Conservation (phyloP, 495 filamentous ascomycete species). For the Poronia punctata region DNA sequence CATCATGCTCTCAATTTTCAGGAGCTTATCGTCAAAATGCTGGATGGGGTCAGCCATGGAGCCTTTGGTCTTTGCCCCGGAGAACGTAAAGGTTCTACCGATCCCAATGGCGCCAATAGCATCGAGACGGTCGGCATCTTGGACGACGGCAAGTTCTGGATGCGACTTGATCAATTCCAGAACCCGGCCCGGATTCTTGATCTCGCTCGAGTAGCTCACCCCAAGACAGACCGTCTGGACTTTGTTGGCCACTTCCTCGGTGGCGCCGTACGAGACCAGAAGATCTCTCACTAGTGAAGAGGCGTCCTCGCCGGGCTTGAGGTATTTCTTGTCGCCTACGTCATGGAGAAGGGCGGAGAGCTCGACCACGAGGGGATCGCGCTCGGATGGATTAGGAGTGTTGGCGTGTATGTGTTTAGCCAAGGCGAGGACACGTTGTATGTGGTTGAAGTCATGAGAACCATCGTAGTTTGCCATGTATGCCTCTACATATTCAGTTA, state of each 20-base stretch:
- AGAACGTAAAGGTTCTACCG: constrained; percentile 69
- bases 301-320: constrained; percentile 42
- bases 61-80: constrained; percentile 51
- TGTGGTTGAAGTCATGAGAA: constrained; percentile 80
- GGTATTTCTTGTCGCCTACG: constrained; percentile 80
- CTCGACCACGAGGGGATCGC: constrained; percentile 51
- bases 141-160: constrained; percentile 76
- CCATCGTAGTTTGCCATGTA: constrained; percentile 81
- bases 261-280: constrained; percentile 50
- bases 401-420: constrained; percentile 54
- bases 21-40: constrained; percentile 77
- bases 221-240: constrained; percentile 64
- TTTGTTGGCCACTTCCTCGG: constrained; percentile 46
- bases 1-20: constrained; percentile 69
- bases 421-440: constrained; percentile 68
- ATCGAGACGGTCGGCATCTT: constrained; percentile 87
- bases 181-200: constrained; percentile 48
- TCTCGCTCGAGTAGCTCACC: constrained; percentile 74
- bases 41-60: constrained; percentile 56
- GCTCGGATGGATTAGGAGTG: constrained; percentile 25
- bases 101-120: constrained; percentile 82
- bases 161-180: constrained; percentile 45
- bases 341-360: constrained; percentile 80
- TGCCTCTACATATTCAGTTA: constrained; percentile 50
- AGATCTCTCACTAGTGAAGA: constrained; percentile 49